A percentile compares a stretch with the other conserved stretches of the same genome.
These are phyloP conservation scores for Calocybe gangraenosa DNA, from an alignment of 768 basidiomycete genomes.

Conservation along the genomic window DNA sequence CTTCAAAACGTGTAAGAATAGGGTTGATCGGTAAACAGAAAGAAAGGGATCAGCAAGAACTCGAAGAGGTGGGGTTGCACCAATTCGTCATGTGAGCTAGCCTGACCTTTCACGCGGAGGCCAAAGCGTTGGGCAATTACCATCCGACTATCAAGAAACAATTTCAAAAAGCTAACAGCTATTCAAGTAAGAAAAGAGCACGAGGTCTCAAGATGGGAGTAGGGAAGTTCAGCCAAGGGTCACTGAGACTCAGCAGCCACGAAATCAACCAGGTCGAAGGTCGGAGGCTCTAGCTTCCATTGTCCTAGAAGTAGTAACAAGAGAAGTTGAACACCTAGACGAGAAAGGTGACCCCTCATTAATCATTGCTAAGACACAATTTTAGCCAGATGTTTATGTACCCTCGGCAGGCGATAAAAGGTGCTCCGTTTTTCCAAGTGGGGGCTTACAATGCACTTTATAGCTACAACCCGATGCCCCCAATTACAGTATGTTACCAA, in stretches of 20 bases:
- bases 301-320: conserved; percentile 10
- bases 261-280: conserved; percentile 47
- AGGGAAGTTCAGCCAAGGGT: conserved; percentile 69
- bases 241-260: conserved; percentile 55
- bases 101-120: conserved; percentile 37
- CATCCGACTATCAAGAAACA: conserved; percentile 73
- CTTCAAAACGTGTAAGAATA: conserved; percentile 67
- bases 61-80: conserved; percentile 64
- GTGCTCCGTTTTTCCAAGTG: no score
- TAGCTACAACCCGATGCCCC: no score
- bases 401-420: conserved; percentile 3
- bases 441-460: no score
- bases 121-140: conserved; percentile 82
- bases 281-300: conserved; percentile 3
- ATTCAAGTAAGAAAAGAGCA: conserved; percentile 43
- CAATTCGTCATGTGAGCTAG: conserved; percentile 3
- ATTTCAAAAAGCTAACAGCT: conserved; percentile 37
- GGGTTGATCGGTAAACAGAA: conserved; percentile 62
- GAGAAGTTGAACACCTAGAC: conserved; percentile 17
- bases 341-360: background rate
- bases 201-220: conserved; percentile 76
- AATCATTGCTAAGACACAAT: background rate
- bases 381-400: background rate
- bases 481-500: no score
- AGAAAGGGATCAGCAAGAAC: conserved; percentile 44